Conservation (phyloP, 73 alveolate genomes). For the Effrenium voratum region DNA sequence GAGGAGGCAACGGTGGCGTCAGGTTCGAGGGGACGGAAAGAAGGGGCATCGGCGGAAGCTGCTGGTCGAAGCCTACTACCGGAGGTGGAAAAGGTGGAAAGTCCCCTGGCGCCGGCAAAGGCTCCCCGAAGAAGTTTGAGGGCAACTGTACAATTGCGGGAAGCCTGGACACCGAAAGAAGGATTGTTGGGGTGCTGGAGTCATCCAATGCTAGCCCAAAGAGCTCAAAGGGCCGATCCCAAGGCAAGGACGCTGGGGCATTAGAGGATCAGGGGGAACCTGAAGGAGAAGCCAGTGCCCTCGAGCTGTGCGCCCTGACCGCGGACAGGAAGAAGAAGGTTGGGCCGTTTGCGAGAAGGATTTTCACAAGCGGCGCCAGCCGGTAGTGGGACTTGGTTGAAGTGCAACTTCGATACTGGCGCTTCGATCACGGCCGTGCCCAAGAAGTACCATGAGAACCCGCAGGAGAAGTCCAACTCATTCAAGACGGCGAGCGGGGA, state of each 20-base stretch:
- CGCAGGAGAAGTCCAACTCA: too few relatives aligned
- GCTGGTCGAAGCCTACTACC: neutral
- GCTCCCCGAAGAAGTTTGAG: neutral
- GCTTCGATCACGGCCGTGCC: too few relatives aligned
- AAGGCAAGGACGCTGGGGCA: neutral
- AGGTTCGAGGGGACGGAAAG: constrained; percentile 19
- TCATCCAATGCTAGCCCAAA: neutral
- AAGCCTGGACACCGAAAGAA: neutral
- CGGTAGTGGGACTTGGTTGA: neutral
- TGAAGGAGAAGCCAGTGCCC: neutral
- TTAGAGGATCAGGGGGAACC: neutral
- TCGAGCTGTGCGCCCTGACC: neutral
- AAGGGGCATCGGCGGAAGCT: neutral
- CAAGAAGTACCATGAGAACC: too few relatives aligned
- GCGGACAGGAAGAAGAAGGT: neutral
- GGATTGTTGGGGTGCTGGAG: neutral
- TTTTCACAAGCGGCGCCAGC: neutral
- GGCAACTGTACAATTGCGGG: neutral
- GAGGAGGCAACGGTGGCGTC: neutral
- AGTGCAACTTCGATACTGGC: constrained; percentile 30
- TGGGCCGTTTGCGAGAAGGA: neutral
- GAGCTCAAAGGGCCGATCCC: neutral
- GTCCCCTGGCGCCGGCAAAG: neutral
- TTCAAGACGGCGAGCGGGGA: too few relatives aligned
- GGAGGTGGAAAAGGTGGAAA: neutral